Conservation (phyloP, 2,329 filamentous ascomycete species). For the Clarireedia monteithiana region DNA sequence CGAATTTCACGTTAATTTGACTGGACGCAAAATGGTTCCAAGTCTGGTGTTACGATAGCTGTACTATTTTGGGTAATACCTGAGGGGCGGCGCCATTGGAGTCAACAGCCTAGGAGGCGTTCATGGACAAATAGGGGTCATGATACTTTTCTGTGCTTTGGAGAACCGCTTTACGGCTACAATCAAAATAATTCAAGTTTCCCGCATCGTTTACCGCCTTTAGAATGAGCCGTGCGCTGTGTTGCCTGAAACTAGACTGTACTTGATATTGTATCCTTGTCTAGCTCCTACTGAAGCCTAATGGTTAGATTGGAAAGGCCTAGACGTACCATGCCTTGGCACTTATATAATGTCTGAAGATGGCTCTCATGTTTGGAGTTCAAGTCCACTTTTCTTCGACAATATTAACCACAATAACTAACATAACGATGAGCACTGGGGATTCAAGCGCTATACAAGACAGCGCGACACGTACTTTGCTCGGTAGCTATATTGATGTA, state of each 20-base stretch:
- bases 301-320: background rate
- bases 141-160: background rate
- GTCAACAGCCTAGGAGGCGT: background rate
- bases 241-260: background rate
- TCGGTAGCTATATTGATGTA: background rate
- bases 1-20: slow-evolving; percentile 60
- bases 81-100: background rate
- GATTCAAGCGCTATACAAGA: no score
- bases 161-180: background rate
- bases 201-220: background rate
- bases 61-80: background rate
- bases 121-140: background rate
- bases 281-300: background rate
- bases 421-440: no score
- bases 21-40: slow-evolving; percentile 51
- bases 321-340: background rate
- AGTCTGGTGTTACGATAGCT: slow-evolving; percentile 44
- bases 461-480: background rate
- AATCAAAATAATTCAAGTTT: background rate
- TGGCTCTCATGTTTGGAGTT: background rate
- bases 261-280: background rate
- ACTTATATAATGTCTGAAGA: background rate
- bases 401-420: no score
- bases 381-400: no score
- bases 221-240: background rate